phyloP scores from a whole-genome alignment of 345 rosid species.

The Arabidopsis suecica region DNA sequence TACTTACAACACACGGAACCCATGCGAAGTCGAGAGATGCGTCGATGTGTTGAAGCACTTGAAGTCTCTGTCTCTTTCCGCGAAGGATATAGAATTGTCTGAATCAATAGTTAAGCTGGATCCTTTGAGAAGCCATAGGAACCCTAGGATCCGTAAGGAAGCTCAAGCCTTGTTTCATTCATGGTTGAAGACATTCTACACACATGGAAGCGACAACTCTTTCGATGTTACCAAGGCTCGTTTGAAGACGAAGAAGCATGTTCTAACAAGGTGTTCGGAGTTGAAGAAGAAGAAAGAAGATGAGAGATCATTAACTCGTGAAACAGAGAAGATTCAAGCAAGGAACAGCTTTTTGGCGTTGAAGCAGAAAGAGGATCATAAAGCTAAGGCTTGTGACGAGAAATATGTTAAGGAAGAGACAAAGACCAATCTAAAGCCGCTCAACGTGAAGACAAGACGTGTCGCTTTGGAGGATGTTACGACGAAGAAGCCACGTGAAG shows the following conservation, averaged over 20 bases:
- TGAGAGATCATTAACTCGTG: not conserved
- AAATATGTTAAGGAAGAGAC: not conserved
- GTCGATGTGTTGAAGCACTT: not conserved
- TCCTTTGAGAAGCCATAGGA: conserved; percentile 20
- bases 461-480: not conserved
- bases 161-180: conserved; percentile 28
- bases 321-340: not conserved
- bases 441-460: not conserved
- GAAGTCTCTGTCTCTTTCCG: conserved; percentile 12
- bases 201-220: conserved; percentile 15
- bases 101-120: not conserved
- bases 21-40: conserved; percentile 18
- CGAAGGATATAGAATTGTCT: not conserved
- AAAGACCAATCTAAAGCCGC: not conserved
- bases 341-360: not conserved
- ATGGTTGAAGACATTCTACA: conserved; percentile 17
- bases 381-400: not conserved
- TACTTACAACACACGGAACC: not conserved
- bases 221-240: not conserved
- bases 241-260: not conserved
- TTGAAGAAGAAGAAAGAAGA: not conserved
- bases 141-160: conserved; percentile 25
- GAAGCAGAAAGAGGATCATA: not conserved
- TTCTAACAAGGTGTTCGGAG: not conserved
- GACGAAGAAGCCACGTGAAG: not conserved